Evolutionary conservation across 2,329 filamentous ascomycete species (phyloP).

Genomic region (Aspergillus glaucus): DNA sequence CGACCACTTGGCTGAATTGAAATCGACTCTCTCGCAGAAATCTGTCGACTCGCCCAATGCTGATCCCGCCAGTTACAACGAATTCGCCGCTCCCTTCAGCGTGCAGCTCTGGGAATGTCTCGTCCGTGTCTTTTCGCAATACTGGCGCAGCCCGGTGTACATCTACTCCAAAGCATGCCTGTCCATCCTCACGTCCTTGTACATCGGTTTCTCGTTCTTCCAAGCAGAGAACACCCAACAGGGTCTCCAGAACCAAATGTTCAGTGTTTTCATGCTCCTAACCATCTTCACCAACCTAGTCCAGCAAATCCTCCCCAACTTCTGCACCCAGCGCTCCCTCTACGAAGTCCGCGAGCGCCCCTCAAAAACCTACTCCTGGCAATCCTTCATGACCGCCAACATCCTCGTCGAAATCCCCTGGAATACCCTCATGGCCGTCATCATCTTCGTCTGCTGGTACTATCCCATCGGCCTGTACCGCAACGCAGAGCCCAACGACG

Average conservation of each 20-base stretch:
- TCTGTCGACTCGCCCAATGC: constrained; percentile 28
- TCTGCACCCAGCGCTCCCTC: constrained; percentile 52
- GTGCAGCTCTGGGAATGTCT: constrained; percentile 63
- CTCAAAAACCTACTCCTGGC: constrained; percentile 69
- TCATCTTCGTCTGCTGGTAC: constrained; percentile 63
- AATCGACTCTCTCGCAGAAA: constrained; percentile 36
- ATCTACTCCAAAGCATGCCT: constrained; percentile 76
- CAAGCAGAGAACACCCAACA: constrained; percentile 66
- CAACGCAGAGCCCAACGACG: constrained; percentile 34
- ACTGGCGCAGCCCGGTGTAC: constrained; percentile 84
- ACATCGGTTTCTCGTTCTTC: constrained; percentile 81
- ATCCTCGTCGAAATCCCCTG: constrained; percentile 67
- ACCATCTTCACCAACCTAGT: constrained; percentile 65
- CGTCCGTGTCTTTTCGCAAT: constrained; percentile 76
- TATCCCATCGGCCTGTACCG: constrained; percentile 52
- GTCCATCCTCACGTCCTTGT: constrained; percentile 60
- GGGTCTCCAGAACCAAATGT: constrained; percentile 86
- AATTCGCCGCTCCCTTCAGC: constrained; percentile 73
- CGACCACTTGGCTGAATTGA: constrained; percentile 49
- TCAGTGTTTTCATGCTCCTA: constrained; percentile 77
- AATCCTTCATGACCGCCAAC: constrained; percentile 64
- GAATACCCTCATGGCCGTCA: constrained; percentile 54
- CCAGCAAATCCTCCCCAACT: constrained; percentile 53
- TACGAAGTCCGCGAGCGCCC: constrained; percentile 58
- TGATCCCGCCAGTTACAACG: constrained; percentile 57